Percentiles rank a stretch among this genome's conserved stretches.
These are phyloP conservation scores for Xylariaceae sp. DNA, from an alignment of 2,329 filamentous ascomycete genomes.

Conservation along the genomic window DNA sequence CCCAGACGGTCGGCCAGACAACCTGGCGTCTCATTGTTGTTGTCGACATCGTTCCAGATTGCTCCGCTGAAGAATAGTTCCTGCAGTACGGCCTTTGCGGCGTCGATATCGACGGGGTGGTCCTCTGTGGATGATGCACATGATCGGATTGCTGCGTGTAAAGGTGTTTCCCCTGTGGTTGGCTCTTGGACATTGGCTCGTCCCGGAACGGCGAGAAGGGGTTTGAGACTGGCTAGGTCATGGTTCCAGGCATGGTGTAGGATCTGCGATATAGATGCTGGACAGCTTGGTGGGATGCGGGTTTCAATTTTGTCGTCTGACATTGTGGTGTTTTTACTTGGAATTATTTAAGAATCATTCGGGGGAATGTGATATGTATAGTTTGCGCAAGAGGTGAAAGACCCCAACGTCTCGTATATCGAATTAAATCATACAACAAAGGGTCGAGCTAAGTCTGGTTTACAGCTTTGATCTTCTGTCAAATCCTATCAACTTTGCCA, in stretches of 20 bases:
- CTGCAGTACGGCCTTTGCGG: conserved; percentile 64
- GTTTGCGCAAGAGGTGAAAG: too few species aligned
- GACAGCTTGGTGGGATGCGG: conserved; percentile 52
- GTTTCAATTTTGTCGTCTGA: conserved; percentile 47
- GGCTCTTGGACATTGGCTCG: conserved; percentile 76
- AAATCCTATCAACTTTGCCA: too few species aligned
- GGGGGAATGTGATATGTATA: too few species aligned
- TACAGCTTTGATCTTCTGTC: too few species aligned
- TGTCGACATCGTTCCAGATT: conserved; percentile 95
- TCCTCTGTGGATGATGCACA: conserved; percentile 43
- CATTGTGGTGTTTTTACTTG: conserved; percentile 1
- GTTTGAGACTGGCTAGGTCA: conserved; percentile 63
- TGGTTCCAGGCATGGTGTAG: conserved; percentile 54
- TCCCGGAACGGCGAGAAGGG: conserved; percentile 61
- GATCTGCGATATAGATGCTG: conserved; percentile 47
- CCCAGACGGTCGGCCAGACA: conserved; percentile 75
- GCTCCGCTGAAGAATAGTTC: conserved; percentile 82
- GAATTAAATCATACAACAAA: too few species aligned
- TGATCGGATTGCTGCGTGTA: conserved; percentile 85
- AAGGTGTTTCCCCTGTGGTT: conserved; percentile 77
- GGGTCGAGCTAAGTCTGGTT: too few species aligned
- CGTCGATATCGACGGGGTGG: conserved; percentile 41
- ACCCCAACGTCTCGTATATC: too few species aligned
- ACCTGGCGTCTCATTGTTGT: conserved; percentile 82
- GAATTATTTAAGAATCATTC: background rate